Evolutionary conservation across 257 asterid species (phyloP).

Genomic region (Fraxinus cuspidata): DNA sequence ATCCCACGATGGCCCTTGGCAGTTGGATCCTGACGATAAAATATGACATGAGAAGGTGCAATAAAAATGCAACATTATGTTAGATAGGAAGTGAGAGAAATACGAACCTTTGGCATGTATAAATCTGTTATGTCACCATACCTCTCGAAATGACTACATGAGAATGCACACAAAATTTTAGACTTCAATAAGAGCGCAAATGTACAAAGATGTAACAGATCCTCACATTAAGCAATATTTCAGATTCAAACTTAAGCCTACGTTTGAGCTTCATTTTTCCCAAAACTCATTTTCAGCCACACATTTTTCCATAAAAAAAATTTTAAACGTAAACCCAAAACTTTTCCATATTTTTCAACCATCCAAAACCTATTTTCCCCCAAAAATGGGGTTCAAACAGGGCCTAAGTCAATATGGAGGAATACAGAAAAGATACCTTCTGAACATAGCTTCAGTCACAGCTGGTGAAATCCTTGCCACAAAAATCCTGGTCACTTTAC

Average conservation of each 20-base stretch:
- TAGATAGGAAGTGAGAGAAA: conserved; percentile 12
- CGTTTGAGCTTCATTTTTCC: too few species aligned
- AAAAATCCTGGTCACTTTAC: conserved; percentile 90
- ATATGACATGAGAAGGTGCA: conserved; percentile 5
- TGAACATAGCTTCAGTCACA: conserved; percentile 80
- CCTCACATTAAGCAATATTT: not conserved
- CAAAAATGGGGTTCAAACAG: too few species aligned
- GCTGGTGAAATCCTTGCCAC: conserved; percentile 91
- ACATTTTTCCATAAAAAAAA: too few species aligned
- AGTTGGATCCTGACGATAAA: conserved; percentile 68
- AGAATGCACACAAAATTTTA: conserved; percentile 22
- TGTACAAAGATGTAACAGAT: not conserved
- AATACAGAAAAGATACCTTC: conserved; percentile 55
- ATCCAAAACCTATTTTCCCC: too few species aligned
- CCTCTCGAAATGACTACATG: conserved; percentile 79
- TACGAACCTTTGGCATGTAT: conserved; percentile 94
- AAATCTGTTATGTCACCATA: conserved; percentile 87
- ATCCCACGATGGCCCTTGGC: conserved; percentile 98
- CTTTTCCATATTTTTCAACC: too few species aligned
- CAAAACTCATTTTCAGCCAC: too few species aligned
- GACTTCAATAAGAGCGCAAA: conserved; percentile 1
- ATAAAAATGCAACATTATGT: not conserved
- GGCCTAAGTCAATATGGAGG: not conserved
- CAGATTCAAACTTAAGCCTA: not conserved
- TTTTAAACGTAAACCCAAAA: too few species aligned